Evolutionary conservation across 352 stramenopile species (phyloP).

Genomic region (Globisporangium megalacanthum): DNA sequence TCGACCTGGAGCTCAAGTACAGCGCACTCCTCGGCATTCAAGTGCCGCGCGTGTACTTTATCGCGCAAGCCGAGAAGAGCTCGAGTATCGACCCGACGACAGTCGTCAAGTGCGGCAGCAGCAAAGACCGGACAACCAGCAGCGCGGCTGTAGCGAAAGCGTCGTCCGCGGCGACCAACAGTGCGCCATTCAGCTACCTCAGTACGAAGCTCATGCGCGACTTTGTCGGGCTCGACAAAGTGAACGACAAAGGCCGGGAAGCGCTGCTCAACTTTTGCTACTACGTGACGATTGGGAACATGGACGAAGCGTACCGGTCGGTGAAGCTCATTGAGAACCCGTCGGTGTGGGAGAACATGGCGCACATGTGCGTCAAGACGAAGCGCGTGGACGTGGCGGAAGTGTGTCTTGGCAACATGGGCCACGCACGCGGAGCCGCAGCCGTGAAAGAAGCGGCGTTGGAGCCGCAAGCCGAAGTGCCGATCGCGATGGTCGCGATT

Average conservation of each 20-base stretch:
- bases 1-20: slow-evolving; percentile 80
- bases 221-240: slow-evolving; percentile 89
- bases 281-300: slow-evolving; percentile 93
- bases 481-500: slow-evolving; percentile 90
- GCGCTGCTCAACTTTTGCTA: slow-evolving; percentile 95
- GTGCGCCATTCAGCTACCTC: slow-evolving; percentile 48
- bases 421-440: slow-evolving; percentile 83
- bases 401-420: slow-evolving; percentile 94
- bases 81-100: slow-evolving; percentile 31
- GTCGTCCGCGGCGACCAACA: slow-evolving; percentile 1
- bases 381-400: slow-evolving; percentile 93
- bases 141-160: slow-evolving; percentile 8
- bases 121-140: slow-evolving; percentile 24
- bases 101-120: slow-evolving; percentile 28
- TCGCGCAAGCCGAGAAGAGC: slow-evolving; percentile 42
- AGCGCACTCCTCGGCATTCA: slow-evolving; percentile 82
- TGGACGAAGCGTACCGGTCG: slow-evolving; percentile 93
- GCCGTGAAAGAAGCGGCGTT: slow-evolving; percentile 79
- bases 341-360: slow-evolving; percentile 95
- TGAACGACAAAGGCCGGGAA: slow-evolving; percentile 77
- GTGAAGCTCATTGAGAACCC: slow-evolving; percentile 92
- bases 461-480: slow-evolving; percentile 70
- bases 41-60: slow-evolving; percentile 74
- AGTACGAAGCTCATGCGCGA: slow-evolving; percentile 89
- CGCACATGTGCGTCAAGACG: slow-evolving; percentile 95